Evolutionary conservation across 2,329 filamentous ascomycete species (phyloP).

Genomic region (Taxawa tesnikishii): DNA sequence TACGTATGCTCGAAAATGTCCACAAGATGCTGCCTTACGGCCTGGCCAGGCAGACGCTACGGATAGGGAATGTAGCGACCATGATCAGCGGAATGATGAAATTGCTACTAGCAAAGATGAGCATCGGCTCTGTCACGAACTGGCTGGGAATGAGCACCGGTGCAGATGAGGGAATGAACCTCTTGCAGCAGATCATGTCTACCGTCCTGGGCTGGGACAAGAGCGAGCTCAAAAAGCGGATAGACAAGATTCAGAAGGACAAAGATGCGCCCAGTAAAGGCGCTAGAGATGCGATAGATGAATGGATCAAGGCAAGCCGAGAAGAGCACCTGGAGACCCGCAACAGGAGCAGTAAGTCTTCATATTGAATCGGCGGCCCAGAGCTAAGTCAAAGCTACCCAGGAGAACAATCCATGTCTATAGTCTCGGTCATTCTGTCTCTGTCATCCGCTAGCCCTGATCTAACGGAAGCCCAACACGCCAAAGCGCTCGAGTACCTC

Average conservation of each 20-base stretch:
- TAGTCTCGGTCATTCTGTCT: constrained; percentile 53
- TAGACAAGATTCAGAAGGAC: constrained; percentile 51
- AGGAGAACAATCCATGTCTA: constrained; percentile 41
- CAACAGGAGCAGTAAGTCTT: constrained; percentile 36
- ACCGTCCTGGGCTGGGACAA: constrained; percentile 63
- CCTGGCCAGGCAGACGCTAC: constrained; percentile 59
- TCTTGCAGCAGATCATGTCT: constrained; percentile 64
- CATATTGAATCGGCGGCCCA: neutral
- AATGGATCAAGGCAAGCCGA: constrained; percentile 40
- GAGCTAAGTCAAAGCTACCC: neutral
- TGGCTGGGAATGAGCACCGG: constrained; percentile 64
- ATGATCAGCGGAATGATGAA: constrained; percentile 69
- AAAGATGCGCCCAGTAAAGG: constrained; percentile 47
- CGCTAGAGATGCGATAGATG: constrained; percentile 48
- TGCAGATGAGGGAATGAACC: constrained; percentile 67
- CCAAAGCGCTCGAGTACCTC: constrained; percentile 56
- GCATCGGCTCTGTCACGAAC: constrained; percentile 61
- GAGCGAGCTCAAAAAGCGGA: constrained; percentile 53
- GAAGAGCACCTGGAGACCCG: constrained; percentile 48
- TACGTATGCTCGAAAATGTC: constrained; percentile 57
- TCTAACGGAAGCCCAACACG: constrained; percentile 49
- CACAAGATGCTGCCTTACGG: constrained; percentile 60
- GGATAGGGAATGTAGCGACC: constrained; percentile 65
- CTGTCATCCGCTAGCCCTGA: constrained; percentile 32
- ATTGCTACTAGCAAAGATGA: constrained; percentile 65